Evolutionary conservation across 768 basidiomycete species (phyloP).

Genomic region (Phylloporus rhodoxanthus): DNA sequence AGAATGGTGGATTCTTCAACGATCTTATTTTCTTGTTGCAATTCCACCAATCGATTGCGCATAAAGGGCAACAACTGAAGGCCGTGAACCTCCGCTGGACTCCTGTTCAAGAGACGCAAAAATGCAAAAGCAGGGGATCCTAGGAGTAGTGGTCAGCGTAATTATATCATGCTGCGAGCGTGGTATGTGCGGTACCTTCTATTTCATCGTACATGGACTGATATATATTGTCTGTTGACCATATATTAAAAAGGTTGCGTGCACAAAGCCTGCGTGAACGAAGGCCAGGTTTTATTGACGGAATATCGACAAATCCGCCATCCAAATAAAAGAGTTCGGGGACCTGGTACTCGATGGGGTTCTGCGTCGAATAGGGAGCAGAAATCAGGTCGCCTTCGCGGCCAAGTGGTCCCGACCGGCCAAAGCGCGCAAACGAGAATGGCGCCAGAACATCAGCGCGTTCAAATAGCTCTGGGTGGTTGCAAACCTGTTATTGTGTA

Average conservation of each 20-base stretch:
- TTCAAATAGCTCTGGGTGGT: conserved; percentile 97
- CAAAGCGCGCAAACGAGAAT: conserved; percentile 82
- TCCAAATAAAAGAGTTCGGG: conserved; percentile 76
- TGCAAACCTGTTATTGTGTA: conserved; percentile 66
- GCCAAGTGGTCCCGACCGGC: conserved; percentile 71
- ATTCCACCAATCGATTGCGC: conserved; percentile 44
- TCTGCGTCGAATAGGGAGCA: conserved; percentile 80
- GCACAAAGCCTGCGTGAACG: conserved; percentile 52
- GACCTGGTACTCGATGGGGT: conserved; percentile 74
- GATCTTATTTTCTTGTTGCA: conserved; percentile 39
- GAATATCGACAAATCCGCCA: conserved; percentile 64
- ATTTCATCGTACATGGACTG: conserved; percentile 54
- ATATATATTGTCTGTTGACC: conserved; percentile 79
- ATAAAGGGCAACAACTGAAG: conserved; percentile 59
- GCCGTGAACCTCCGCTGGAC: conserved; percentile 59
- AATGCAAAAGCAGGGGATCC: conserved; percentile 68
- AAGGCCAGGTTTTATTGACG: conserved; percentile 45
- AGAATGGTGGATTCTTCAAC: conserved; percentile 39
- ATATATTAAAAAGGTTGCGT: conserved; percentile 78
- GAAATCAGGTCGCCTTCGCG: conserved; percentile 85
- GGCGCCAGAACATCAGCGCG: conserved; percentile 93
- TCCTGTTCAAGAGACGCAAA: conserved; percentile 58
- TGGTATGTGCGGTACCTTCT: conserved; percentile 40
- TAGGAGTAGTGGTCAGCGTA: conserved; percentile 20
- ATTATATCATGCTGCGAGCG: not conserved